These are phyloP conservation scores for Hyphodiscus sp. DNA, from an alignment of 2,329 filamentous ascomycete genomes.

Conservation along the genomic window DNA sequence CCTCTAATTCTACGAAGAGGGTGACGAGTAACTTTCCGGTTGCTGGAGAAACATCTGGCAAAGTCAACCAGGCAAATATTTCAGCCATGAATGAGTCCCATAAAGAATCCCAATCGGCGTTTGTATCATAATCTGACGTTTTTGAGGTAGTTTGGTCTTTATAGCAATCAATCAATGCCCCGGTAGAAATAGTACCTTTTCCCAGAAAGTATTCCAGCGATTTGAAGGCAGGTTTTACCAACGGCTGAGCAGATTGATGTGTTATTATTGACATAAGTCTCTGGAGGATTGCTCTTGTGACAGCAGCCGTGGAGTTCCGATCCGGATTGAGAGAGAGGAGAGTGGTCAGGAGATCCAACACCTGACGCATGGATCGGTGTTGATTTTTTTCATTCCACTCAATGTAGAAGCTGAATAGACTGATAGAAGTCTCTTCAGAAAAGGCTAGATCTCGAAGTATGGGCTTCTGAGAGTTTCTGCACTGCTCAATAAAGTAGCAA, in stretches of 20 bases:
- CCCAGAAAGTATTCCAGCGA: constrained; percentile 58
- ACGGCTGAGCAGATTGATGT: constrained; percentile 52
- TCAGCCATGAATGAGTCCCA: constrained; percentile 47
- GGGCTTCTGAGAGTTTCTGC: constrained; percentile 42
- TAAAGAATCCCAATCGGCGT: constrained; percentile 9
- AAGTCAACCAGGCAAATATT: constrained; percentile 48
- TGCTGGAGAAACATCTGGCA: constrained; percentile 51
- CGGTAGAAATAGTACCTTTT: constrained; percentile 47
- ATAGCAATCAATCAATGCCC: constrained; percentile 18
- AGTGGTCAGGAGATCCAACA: constrained; percentile 50
- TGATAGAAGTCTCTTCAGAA: constrained; percentile 39
- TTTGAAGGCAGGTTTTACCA: constrained; percentile 65
- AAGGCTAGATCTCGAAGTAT: constrained; percentile 45
- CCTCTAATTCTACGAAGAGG: constrained; percentile 42
- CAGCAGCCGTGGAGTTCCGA: constrained; percentile 32
- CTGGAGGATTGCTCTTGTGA: constrained; percentile 42
- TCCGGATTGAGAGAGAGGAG: constrained; percentile 46
- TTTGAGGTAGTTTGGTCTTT: background rate
- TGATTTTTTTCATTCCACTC: constrained; percentile 63
- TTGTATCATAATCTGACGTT: background rate
- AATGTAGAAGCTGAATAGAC: constrained; percentile 55
- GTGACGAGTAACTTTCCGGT: constrained; percentile 56
- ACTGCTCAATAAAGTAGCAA: constrained; percentile 56
- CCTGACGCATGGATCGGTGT: constrained; percentile 56
- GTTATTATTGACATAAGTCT: constrained; percentile 53